Evolutionary conservation across 352 stramenopile genomes (phyloP).

Genomic region (Thalassiosira ordinaria): DNA sequence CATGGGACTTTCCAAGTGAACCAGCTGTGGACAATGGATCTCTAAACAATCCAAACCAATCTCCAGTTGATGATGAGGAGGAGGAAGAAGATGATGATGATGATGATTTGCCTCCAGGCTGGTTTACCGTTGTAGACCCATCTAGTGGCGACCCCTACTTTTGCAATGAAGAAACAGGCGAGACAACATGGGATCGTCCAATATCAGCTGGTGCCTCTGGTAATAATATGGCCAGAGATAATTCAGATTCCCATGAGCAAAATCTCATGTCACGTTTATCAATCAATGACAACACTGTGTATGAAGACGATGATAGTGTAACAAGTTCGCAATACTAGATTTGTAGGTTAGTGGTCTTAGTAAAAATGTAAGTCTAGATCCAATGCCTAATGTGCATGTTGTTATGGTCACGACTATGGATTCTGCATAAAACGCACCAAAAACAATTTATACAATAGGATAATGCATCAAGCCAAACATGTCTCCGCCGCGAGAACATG

Average conservation of each 20-base stretch:
- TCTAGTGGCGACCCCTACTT: conserved; percentile 36
- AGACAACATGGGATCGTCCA: conserved; percentile 30
- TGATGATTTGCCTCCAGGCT: conserved; percentile 29
- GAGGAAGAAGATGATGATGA: conserved; percentile 6
- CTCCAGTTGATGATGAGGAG: background rate
- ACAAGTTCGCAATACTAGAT: background rate
- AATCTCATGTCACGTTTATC: conserved; percentile 15
- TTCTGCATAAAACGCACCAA: no score
- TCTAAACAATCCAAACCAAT: conserved; percentile 2
- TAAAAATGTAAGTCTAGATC: no score
- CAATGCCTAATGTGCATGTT: no score
- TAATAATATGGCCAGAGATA: no score
- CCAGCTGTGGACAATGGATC: background rate
- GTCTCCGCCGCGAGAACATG: no score
- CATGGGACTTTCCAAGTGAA: conserved; percentile 25
- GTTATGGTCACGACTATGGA: no score
- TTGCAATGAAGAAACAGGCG: conserved; percentile 44
- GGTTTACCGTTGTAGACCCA: conserved; percentile 20
- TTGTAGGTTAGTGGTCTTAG: no score
- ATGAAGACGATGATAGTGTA: conserved; percentile 12
- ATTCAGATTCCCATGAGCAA: background rate
- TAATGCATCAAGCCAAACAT: no score
- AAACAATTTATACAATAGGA: no score
- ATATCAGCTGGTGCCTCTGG: no score
- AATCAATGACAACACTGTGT: background rate